phyloP scores from a whole-genome alignment of 352 stramenopile genomes.

The Globisporangium rhizosaccharum region DNA sequence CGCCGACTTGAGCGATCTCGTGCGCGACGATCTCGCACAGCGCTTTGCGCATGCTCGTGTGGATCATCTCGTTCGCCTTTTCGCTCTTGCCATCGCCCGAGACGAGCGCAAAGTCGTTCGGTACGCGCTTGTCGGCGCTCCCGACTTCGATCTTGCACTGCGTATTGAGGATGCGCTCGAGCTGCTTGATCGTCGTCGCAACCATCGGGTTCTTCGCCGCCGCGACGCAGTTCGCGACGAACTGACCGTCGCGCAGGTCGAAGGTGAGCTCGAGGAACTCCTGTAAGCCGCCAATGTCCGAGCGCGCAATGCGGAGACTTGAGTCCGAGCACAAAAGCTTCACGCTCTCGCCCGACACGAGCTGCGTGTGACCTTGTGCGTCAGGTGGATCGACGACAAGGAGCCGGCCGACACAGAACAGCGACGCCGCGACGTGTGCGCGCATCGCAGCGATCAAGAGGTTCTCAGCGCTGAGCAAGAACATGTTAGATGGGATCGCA shows the following conservation, averaged over 20 bases:
- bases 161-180: constrained; percentile 71
- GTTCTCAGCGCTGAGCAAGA: constrained; percentile 66
- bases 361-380: constrained; percentile 41
- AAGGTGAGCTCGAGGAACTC: constrained; percentile 80
- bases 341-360: constrained; percentile 71
- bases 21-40: constrained; percentile 83
- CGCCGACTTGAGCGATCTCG: constrained; percentile 70
- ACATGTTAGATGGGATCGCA: constrained; percentile 73
- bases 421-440: constrained; percentile 59
- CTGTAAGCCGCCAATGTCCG: constrained; percentile 72
- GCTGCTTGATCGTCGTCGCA: constrained; percentile 40
- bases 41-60: constrained; percentile 59
- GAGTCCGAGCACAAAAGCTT: constrained; percentile 50
- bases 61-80: constrained; percentile 66
- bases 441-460: constrained; percentile 72
- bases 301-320: constrained; percentile 55
- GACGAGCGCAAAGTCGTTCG: constrained; percentile 64
- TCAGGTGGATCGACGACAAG: constrained; percentile 66
- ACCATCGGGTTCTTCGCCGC: constrained; percentile 56
- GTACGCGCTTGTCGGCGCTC: constrained; percentile 31
- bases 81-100: constrained; percentile 70
- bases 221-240: constrained; percentile 63
- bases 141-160: constrained; percentile 76
- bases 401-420: constrained; percentile 69
- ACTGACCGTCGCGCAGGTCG: constrained; percentile 67